phyloP scores from a whole-genome alignment of 306 rosid species.

The Quercus robur region DNA sequence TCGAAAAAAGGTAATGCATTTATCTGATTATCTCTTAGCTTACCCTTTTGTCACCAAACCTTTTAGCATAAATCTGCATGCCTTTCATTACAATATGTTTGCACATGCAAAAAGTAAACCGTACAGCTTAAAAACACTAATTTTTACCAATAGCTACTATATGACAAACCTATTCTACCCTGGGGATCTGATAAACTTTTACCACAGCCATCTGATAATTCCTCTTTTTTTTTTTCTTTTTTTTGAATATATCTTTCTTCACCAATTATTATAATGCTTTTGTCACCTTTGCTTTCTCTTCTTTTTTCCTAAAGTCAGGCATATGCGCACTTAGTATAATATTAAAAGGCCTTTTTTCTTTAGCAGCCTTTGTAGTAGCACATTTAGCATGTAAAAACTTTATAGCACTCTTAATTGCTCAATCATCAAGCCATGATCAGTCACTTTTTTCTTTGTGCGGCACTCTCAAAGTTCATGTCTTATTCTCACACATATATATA shows the following conservation, averaged over 20 bases:
- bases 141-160: not conserved
- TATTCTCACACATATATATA: not conserved
- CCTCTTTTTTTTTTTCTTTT: not conserved
- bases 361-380: constrained; percentile 23
- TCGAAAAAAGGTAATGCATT: no score
- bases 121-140: not conserved
- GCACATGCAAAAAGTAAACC: constrained; percentile 21
- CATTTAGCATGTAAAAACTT: not conserved
- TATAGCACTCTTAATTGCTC: constrained; percentile 24
- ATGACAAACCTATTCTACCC: not conserved
- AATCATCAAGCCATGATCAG: constrained; percentile 42
- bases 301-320: not conserved
- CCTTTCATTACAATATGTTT: constrained; percentile 3
- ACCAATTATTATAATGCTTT: not conserved
- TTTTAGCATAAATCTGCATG: constrained; percentile 17
- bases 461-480: not conserved
- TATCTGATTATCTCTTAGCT: not conserved
- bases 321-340: constrained; percentile 22
- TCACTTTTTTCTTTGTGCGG: not conserved
- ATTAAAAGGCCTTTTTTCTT: not conserved
- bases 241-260: not conserved
- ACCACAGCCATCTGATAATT: not conserved
- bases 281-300: constrained; percentile 5
- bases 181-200: constrained; percentile 8
- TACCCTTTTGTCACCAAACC: constrained; percentile 3